Evolutionary conservation across 73 alveolate genomes (phyloP).

Genomic region (Paramecium sexaurelia): DNA sequence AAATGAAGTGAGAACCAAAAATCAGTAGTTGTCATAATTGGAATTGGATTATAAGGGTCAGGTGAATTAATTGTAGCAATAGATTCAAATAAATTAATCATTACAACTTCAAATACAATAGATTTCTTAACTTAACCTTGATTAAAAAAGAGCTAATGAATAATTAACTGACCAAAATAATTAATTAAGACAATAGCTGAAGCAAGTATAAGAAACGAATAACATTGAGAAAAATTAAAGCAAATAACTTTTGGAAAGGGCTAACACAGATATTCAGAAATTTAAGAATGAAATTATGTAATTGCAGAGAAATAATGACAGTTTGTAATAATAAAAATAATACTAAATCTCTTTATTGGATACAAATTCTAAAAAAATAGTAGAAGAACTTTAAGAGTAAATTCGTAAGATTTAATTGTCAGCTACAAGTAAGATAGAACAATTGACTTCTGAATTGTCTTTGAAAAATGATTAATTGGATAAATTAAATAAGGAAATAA

Average conservation of each 20-base stretch:
- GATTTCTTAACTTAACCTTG: not conserved
- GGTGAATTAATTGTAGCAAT: not conserved
- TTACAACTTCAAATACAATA: not conserved
- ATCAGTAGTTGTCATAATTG: not conserved
- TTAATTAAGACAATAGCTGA: not conserved
- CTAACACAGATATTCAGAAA: not conserved
- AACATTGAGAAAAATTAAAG: not conserved
- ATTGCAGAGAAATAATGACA: constrained; percentile 18
- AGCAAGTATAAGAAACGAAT: not conserved
- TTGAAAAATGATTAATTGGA: not conserved
- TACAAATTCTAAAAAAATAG: not conserved
- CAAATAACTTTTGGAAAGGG: not conserved
- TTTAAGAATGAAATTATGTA: not conserved
- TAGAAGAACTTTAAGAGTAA: constrained; percentile 6
- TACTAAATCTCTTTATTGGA: not conserved
- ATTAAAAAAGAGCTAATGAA: not conserved
- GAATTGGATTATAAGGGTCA: not conserved
- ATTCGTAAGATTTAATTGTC: not conserved
- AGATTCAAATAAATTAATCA: not conserved
- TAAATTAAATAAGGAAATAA: not conserved
- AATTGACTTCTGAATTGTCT: not conserved
- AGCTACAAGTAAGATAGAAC: constrained; percentile 1
- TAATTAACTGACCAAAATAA: constrained; percentile 8
- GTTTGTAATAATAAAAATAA: not conserved
- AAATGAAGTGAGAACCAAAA: not conserved